Percentiles rank a stretch among this genome's conserved stretches.
phyloP scores from a whole-genome alignment of 805 yeast genomes.

The Ogataea minuta region DNA sequence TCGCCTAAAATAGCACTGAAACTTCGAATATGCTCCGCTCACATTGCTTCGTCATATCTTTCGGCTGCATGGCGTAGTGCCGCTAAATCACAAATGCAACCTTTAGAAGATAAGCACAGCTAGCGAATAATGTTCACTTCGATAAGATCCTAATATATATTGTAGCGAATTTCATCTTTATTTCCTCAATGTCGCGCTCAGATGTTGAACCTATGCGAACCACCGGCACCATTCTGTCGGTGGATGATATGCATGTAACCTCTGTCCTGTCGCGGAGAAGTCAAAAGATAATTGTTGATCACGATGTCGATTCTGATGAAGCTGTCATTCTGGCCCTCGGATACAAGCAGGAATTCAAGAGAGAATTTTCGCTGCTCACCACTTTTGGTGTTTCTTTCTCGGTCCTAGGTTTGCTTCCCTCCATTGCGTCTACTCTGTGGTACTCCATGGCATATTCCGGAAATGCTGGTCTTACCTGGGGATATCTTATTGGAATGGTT shows the following conservation, averaged over 20 bases:
- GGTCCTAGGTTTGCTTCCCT: conserved; percentile 61
- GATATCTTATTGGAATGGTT: conserved; percentile 51
- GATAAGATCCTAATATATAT: conserved; percentile 1
- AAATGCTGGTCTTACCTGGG: conserved; percentile 63
- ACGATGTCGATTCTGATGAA: conserved; percentile 46
- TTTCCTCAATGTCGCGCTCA: conserved; percentile 4
- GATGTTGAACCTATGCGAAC: conserved; percentile 21
- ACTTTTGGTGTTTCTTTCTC: conserved; percentile 64
- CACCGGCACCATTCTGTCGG: conserved; percentile 30
- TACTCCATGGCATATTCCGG: conserved; percentile 62
- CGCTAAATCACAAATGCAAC: too few relatives aligned
- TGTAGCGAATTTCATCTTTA: background rate
- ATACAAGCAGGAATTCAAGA: conserved; percentile 60
- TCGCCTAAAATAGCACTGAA: too few relatives aligned
- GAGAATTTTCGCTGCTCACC: conserved; percentile 56
- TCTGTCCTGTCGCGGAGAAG: conserved; percentile 27
- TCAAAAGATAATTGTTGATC: conserved; percentile 39
- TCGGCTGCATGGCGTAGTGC: too few relatives aligned
- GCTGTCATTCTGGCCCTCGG: conserved; percentile 56
- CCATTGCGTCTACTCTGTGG: conserved; percentile 59
- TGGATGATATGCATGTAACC: conserved; percentile 27
- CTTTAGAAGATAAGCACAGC: too few relatives aligned
- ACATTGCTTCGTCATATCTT: too few relatives aligned
- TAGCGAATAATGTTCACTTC: too few relatives aligned
- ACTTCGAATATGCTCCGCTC: too few relatives aligned